These are phyloP conservation scores for Trichoderma endophyticum DNA, from an alignment of 2,329 filamentous ascomycete genomes.

Conservation along the genomic window DNA sequence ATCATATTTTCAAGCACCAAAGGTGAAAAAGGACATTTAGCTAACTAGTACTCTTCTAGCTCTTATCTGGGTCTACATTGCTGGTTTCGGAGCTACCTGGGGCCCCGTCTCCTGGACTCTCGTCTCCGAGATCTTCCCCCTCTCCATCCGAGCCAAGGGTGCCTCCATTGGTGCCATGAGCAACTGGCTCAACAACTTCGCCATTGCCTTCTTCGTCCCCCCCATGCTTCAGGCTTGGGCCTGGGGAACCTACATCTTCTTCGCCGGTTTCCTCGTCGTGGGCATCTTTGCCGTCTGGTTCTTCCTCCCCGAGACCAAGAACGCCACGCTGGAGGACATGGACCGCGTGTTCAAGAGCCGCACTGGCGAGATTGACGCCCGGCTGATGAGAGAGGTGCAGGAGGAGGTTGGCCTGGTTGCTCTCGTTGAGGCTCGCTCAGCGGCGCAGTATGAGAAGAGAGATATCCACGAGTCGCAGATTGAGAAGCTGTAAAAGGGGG, in stretches of 20 bases:
- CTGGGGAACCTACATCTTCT: slow-evolving; percentile 71
- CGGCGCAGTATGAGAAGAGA: slow-evolving; percentile 5
- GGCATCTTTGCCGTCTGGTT: slow-evolving; percentile 62
- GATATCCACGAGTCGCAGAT: slow-evolving; percentile 10
- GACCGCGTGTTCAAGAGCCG: slow-evolving; percentile 49
- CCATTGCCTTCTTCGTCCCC: slow-evolving; percentile 63
- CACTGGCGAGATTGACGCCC: slow-evolving; percentile 29
- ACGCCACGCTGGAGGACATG: slow-evolving; percentile 63
- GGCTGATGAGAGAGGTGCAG: slow-evolving; percentile 26
- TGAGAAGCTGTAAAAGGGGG: slow-evolving; percentile 3
- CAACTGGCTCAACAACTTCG: slow-evolving; percentile 63
- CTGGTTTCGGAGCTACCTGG: slow-evolving; percentile 75
- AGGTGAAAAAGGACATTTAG: background rate
- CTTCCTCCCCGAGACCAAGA: slow-evolving; percentile 63
- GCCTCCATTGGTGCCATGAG: slow-evolving; percentile 64
- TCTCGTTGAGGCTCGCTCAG: background rate
- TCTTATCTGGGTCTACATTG: slow-evolving; percentile 72
- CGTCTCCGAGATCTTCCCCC: slow-evolving; percentile 70
- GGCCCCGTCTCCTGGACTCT: slow-evolving; percentile 73
- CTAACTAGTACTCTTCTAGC: slow-evolving; percentile 26
- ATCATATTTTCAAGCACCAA: background rate
- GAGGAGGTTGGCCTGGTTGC: slow-evolving; percentile 25
- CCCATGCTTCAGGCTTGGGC: slow-evolving; percentile 62
- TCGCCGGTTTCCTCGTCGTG: slow-evolving; percentile 62
- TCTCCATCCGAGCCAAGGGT: slow-evolving; percentile 67